Base-by-base conservation (phyloP, 2,329 filamentous ascomycete genomes). In the Fusarium brevicatenulatum region DNA sequence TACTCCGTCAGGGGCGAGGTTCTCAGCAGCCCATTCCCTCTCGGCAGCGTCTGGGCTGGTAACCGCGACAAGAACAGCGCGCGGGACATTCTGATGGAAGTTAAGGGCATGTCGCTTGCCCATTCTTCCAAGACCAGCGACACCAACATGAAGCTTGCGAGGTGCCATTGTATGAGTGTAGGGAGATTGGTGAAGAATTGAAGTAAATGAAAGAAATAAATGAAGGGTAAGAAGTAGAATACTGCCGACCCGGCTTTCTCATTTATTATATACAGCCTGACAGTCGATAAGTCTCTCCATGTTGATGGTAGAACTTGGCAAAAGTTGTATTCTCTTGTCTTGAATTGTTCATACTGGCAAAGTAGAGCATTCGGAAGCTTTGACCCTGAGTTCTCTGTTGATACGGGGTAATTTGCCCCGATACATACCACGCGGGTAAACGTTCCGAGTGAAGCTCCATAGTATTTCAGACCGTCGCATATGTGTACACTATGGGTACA, bases 111-210 rank as follows among this genome's bases (percentile, higher is more conserved):
- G 86, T 21, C 85, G 82, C 64, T 85, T 83, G 49, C 86, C 86
- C 84, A 88, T 88, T 63, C 86, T 84, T 43, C 86, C 86, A 25
- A 88, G 84, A 53, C 86, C 86, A 40, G 85, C 84, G 39, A 83
- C 84, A 40, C 80, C 86, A 64, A 88, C 79, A 66, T 83, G 80
- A 66, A 86, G 78, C 66, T 79, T 81, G 36, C 52, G 61, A 37
- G 73, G 71, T 46, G 71, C 55, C 70, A 76, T 76, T 63, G 42
- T 12, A n/a, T 12, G 1, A 13, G 8, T 8, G 7, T 34, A n/a
- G 10, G 3, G 11, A 44, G 19, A 12, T 8, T n/a, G 8, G 21
- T 5, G 21, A 21, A 19, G 30, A 9, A 46, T 12, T 19, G 19
- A 21, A 32, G 47, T 19, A 7, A 23, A 2, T 18, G 21, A 10